Evolutionary conservation across 163 green algal species (phyloP).

Genomic region (Scenedesmus sp.): DNA sequence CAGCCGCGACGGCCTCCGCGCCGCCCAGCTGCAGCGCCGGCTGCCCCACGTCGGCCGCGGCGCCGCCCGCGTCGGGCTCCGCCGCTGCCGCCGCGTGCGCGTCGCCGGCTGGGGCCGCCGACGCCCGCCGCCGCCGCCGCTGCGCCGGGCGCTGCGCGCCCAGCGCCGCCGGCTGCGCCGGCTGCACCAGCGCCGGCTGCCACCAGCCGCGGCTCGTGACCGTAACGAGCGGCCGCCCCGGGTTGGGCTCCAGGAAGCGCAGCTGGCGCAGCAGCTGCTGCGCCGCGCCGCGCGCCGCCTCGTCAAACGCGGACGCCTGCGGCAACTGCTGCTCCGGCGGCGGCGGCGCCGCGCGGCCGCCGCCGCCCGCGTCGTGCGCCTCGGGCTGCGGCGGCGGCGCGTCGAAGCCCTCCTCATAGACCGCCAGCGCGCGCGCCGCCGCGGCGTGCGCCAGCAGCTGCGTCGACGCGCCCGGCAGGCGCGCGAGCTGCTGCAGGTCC

Average conservation of each 20-base stretch:
- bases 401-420: conserved; percentile 21
- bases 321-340: conserved; percentile 26
- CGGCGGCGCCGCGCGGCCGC: conserved; percentile 15
- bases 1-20: background rate
- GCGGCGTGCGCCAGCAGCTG: conserved; percentile 18
- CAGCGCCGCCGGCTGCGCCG: conserved; percentile 16
- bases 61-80: background rate
- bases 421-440: background rate
- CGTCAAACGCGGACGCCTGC: background rate
- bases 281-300: background rate
- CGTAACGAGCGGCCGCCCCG: conserved; percentile 5
- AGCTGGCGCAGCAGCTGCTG: conserved; percentile 29
- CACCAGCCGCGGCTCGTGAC: conserved; percentile 22
- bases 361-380: background rate
- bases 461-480: background rate
- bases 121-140: background rate
- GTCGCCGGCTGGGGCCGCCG: background rate
- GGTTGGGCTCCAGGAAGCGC: conserved; percentile 17
- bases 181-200: background rate
- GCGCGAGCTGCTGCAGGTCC: conserved; percentile 16
- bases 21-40: background rate
- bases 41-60: background rate
- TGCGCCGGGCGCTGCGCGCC: no score
- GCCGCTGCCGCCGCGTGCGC: background rate
- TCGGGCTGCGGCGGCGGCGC: background rate